A percentile compares a stretch with the other conserved stretches of the same genome.
These are phyloP conservation scores for Neopestalotiopsis sp. DNA, from an alignment of 2,329 filamentous ascomycete genomes.

Conservation along the genomic window DNA sequence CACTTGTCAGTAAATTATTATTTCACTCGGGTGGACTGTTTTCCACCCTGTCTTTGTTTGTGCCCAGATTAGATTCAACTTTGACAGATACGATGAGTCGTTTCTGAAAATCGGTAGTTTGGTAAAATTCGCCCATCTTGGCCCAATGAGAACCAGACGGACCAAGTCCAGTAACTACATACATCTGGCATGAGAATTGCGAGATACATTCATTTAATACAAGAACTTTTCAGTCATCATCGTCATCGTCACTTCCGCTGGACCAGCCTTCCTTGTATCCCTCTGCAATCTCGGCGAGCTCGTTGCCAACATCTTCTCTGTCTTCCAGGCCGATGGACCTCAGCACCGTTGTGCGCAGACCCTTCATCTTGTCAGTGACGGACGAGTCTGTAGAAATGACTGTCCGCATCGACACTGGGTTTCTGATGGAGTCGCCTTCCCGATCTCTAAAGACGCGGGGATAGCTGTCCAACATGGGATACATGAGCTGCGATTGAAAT, in stretches of 20 bases:
- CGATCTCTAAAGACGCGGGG: slow-evolving; percentile 71
- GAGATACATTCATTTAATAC: too few species aligned
- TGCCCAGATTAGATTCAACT: too few species aligned
- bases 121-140: too few species aligned
- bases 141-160: too few species aligned
- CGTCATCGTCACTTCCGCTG: slow-evolving; percentile 74
- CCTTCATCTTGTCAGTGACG: slow-evolving; percentile 72
- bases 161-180: not conserved
- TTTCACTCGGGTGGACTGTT: too few species aligned
- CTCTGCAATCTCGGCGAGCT: slow-evolving; percentile 81
- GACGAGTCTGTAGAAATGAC: slow-evolving; percentile 76
- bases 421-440: slow-evolving; percentile 40
- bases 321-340: slow-evolving; percentile 76
- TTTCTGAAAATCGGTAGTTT: too few species aligned
- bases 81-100: too few species aligned
- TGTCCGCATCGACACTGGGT: slow-evolving; percentile 56
- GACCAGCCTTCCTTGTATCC: slow-evolving; percentile 90
- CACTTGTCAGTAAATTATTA: too few species aligned
- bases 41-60: too few species aligned
- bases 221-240: slow-evolving; percentile 54
- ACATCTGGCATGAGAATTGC: too few species aligned
- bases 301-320: slow-evolving; percentile 81
- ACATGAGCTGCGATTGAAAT: slow-evolving; percentile 63
- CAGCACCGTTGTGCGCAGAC: slow-evolving; percentile 67
- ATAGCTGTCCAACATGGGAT: slow-evolving; percentile 84